Base-by-base conservation (phyloP, 176 grass and related monocot species). In the Chloris gayana region DNA sequence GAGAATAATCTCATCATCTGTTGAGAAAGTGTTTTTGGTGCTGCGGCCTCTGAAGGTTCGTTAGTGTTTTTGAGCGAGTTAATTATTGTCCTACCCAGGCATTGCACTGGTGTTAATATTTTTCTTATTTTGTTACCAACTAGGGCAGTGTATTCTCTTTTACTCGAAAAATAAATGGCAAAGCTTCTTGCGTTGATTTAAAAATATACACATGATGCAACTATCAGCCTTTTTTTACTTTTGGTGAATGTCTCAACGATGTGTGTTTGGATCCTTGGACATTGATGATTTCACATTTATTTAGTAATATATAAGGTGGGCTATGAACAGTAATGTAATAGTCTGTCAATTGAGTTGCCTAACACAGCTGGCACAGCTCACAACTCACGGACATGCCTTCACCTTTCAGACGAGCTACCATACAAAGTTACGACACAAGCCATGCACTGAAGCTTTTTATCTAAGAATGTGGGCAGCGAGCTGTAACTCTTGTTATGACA, bases 371-470 rank as follows among this genome's bases (percentile, higher is more conserved):
- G 74, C 53, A 61, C 53, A 61, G 65, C 6, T 61, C 73, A 70
- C 38, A 57, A 73, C 24, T 67, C 74, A 78, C 49, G 30, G 60
- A 32, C 73, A 82, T 71, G 41, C 65, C 77, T 72, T 87, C 67
- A 77, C 50, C 45, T 66, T 78, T 29, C 6, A 11, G 67, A 57
- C 49, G 72, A 83, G 47, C 50, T 68, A 88, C 5, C 41, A 37
- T 53, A 27, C 11, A 61, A 83, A 85, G 73, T 11, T n/a, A 19
- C 39, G 69, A 44, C 54, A n/a, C 2, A 21, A 57, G 54, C 6
- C 54, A 53, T 10, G 47, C 5, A 30, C 4, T 37, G 35, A 74
- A 74, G 79, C 68, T 74, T 47, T 15, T 17, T 38, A 88, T 74
- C 5, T 53, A 41, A 37, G 35, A 37, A 68, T 21, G 50, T 41